A percentile compares a stretch with the other conserved stretches of the same genome.
Conservation (phyloP, 1,139 yeast species). For the Torulaspora globosa region DNA sequence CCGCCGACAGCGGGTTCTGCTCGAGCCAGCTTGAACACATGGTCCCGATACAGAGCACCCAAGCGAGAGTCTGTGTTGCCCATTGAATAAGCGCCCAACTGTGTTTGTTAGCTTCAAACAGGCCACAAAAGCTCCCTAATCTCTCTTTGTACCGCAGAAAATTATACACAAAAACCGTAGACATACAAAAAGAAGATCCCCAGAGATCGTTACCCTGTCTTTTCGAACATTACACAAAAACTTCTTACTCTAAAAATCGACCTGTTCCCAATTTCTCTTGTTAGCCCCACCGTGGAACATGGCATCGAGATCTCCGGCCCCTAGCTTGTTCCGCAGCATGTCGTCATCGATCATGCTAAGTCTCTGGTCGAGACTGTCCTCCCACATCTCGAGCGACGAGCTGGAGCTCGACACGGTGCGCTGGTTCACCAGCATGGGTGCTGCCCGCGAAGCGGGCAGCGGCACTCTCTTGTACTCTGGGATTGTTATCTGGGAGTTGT, state of each 20-base stretch:
- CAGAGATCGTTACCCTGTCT: too few species aligned
- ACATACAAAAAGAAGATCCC: too few species aligned
- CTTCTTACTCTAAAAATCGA: slow-evolving; percentile 9
- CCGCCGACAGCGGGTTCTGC: slow-evolving; percentile 40
- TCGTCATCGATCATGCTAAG: slow-evolving; percentile 39
- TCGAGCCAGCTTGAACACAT: slow-evolving; percentile 54
- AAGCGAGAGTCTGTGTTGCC: slow-evolving; percentile 68
- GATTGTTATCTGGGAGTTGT: slow-evolving; percentile 24
- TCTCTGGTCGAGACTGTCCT: slow-evolving; percentile 40
- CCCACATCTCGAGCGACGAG: slow-evolving; percentile 21
- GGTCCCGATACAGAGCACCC: slow-evolving; percentile 48
- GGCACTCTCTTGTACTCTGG: slow-evolving; percentile 46
- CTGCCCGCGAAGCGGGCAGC: slow-evolving; percentile 41
- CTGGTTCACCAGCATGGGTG: slow-evolving; percentile 33
- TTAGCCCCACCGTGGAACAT: slow-evolving; percentile 19
- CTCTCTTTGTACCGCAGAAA: background rate
- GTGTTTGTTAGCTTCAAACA: background rate
- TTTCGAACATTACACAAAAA: background rate
- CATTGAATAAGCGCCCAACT: slow-evolving; percentile 41
- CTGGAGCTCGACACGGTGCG: slow-evolving; percentile 27
- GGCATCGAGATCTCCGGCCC: slow-evolving; percentile 24
- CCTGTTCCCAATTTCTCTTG: slow-evolving; percentile 22
- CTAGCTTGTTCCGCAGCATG: slow-evolving; percentile 28
- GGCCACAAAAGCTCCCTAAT: background rate
- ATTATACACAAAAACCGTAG: too few species aligned